A percentile compares a stretch with the other conserved stretches of the same genome.
Conservation (phyloP, 441 rosid genomes). For the Pelargonium myrrhifolium region DNA sequence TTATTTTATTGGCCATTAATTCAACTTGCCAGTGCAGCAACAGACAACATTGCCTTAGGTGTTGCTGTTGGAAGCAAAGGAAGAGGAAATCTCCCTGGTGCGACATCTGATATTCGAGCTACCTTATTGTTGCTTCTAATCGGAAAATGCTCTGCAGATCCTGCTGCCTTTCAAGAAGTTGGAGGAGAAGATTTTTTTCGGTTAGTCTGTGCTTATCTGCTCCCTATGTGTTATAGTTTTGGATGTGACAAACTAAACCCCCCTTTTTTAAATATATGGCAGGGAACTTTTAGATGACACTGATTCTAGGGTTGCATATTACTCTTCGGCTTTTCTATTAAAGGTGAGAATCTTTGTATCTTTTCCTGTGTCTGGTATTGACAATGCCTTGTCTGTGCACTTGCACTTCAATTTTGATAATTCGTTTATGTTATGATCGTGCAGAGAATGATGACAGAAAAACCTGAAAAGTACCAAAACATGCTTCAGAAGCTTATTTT, state of each 20-base stretch:
- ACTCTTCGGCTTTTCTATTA: conserved; percentile 90
- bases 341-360: conserved; percentile 53
- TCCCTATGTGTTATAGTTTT: conserved; percentile 8
- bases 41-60: conserved; percentile 91
- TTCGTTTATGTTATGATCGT: conserved; percentile 16
- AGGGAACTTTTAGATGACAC: conserved; percentile 96
- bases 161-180: conserved; percentile 79
- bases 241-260: conserved; percentile 8
- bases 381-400: conserved; percentile 2
- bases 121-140: conserved; percentile 82
- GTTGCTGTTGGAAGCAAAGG: conserved; percentile 99
- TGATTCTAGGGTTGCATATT: conserved; percentile 96
- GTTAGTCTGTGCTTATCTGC: conserved; percentile 32
- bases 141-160: conserved; percentile 94
- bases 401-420: conserved; percentile 20
- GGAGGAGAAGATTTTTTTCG: conserved; percentile 94
- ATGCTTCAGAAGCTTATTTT: conserved; percentile 93
- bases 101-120: conserved; percentile 93
- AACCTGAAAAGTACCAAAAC: conserved; percentile 88
- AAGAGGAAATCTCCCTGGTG: conserved; percentile 95
- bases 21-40: conserved; percentile 95
- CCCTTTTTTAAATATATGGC: conserved; percentile 19
- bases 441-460: conserved; percentile 99
- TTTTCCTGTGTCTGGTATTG: conserved; percentile 1
- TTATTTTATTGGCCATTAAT: conserved; percentile 96